Evolutionary conservation across 306 rosid genomes (phyloP), one percentile per base, ranked within the genome.

Genomic region (Trichosanthes cucumerina): DNA sequence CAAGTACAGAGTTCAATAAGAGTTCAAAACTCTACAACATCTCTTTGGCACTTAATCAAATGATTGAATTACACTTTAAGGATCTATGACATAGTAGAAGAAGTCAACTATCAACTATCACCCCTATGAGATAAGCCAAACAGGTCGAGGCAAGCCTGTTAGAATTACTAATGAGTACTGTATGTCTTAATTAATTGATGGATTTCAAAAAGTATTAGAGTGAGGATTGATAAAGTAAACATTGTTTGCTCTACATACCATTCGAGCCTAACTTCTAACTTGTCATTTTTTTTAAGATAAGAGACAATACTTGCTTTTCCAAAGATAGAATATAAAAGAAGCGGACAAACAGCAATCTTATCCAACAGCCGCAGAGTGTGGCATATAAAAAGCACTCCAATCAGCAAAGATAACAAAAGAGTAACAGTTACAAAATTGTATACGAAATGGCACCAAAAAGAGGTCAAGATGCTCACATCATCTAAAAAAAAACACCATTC

Each of bases 1-100:
- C 54, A 34, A 75, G 83, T 28, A 59, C 74, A 47, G 50, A 33
- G 77, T 82, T 76, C 79, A 69, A 34, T 10, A 52, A 77, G 50
- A 53, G 78, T 78, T 73, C 50, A 73, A 69, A 50, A 28, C 39
- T 50, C 63, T 50, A 73, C 24, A 24, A 1, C 11, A 33, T 73
- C 26, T 73, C 34, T 72, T 15, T 44, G 16, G 24, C 60, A 73
- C 62, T 16, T 9, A 8, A 38, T 43, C 56, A 26, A 49, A 49
- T 28, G 24, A 50, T 10, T 18, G 60, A 31, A 54, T 24, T 26
- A 15, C 18, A 74, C 24, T 49, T 73, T 49, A 73, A 73, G 7
- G 77, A 73, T 49, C 77, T 73, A 26, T 28, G 15, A 28, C 60
- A 72, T 47, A 49, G 77, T 43, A 72, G 77, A 72, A 73, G 77